Evolutionary conservation across 306 rosid genomes (phyloP).

Genomic region (Aeschynomene evenia): DNA sequence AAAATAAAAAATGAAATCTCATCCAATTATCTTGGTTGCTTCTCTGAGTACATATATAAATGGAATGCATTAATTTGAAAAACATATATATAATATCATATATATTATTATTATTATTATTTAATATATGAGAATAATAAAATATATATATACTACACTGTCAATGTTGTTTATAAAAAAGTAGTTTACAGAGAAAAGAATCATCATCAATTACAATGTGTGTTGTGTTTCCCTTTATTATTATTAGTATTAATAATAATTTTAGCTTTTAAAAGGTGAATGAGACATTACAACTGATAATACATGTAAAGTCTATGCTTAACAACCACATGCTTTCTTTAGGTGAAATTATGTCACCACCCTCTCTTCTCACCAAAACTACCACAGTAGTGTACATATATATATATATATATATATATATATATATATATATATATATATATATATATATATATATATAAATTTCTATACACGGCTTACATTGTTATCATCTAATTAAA

Average conservation of each 20-base stretch:
- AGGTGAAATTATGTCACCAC: conserved; percentile 45
- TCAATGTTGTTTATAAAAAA: conserved; percentile 30
- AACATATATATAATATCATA: no score
- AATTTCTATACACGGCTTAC: no score
- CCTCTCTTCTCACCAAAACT: conserved; percentile 42
- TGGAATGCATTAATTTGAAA: conserved; percentile 39
- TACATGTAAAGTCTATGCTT: conserved; percentile 49
- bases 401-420: no score
- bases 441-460: no score
- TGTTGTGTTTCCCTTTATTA: conserved; percentile 25
- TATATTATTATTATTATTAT: no score
- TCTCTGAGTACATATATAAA: conserved; percentile 39
- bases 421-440: no score
- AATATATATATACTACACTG: no score
- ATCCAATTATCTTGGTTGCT: conserved; percentile 37
- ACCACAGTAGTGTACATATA: no score
- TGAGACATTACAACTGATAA: conserved; percentile 49
- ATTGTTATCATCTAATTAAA: no score
- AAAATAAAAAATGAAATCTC: conserved; percentile 27
- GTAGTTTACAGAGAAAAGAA: conserved; percentile 42
- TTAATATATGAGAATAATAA: no score
- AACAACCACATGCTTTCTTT: conserved; percentile 59
- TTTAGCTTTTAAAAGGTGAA: conserved; percentile 41
- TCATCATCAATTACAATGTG: conserved; percentile 34
- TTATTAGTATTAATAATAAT: no score